Evolutionary conservation across 352 stramenopile species (phyloP).

Genomic region (Pythium biforme): DNA sequence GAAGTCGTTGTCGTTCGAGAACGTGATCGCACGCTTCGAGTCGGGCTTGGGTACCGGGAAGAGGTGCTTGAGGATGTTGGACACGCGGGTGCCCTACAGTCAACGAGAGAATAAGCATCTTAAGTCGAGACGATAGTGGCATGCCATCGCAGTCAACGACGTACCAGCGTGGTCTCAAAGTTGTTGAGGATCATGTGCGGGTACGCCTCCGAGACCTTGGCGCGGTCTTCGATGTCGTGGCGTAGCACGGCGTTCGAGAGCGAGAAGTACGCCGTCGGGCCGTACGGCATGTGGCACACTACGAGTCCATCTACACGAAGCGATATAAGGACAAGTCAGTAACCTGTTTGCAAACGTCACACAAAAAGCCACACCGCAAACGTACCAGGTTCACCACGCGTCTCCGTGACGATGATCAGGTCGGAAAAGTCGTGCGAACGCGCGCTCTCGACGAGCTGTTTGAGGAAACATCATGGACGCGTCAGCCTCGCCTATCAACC

Average conservation of each 20-base stretch:
- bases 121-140: no score
- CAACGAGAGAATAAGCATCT: background rate
- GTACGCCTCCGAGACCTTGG: slow-evolving; percentile 91
- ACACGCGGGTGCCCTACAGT: slow-evolving; percentile 88
- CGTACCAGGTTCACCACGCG: slow-evolving; percentile 94
- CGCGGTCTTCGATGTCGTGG: slow-evolving; percentile 98
- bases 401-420: slow-evolving; percentile 98
- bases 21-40: slow-evolving; percentile 96
- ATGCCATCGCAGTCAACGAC: background rate
- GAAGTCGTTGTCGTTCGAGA: slow-evolving; percentile 98
- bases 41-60: slow-evolving; percentile 98
- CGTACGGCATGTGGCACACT: slow-evolving; percentile 98
- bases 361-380: slow-evolving; percentile 1
- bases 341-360: background rate
- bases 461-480: slow-evolving; percentile 16
- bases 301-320: slow-evolving; percentile 91
- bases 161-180: slow-evolving; percentile 91
- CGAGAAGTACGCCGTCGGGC: slow-evolving; percentile 98
- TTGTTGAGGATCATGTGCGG: slow-evolving; percentile 97
- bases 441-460: slow-evolving; percentile 95
- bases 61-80: slow-evolving; percentile 98
- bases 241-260: slow-evolving; percentile 96
- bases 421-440: slow-evolving; percentile 98
- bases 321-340: background rate
- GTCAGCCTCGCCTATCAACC: background rate